phyloP scores from a whole-genome alignment of 75 land plant species.

The Larix kaempferi region DNA sequence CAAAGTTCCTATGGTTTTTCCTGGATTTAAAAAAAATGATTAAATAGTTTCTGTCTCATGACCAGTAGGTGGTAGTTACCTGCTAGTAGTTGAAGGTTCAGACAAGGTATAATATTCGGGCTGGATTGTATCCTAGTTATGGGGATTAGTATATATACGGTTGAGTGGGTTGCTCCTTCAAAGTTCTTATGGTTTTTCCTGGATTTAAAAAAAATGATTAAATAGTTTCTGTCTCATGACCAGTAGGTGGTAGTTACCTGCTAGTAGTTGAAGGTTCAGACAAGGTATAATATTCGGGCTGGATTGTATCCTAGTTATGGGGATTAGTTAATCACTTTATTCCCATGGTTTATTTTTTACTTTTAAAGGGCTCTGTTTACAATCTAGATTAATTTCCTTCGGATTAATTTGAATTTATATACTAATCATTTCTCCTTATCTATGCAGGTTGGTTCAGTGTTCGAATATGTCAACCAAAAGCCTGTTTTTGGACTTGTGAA shows the following conservation, averaged over 20 bases:
- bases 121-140: background rate
- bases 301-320: background rate
- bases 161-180: background rate
- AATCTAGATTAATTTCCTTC: background rate
- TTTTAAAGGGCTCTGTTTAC: background rate
- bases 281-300: background rate
- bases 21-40: background rate
- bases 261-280: background rate
- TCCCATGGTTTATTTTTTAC: background rate
- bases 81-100: background rate
- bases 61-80: background rate
- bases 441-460: slow-evolving; percentile 91
- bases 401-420: background rate
- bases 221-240: background rate
- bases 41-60: background rate
- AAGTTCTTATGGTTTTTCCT: background rate
- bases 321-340: background rate
- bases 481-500: slow-evolving; percentile 84
- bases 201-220: background rate
- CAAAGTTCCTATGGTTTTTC: background rate
- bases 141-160: background rate
- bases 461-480: slow-evolving; percentile 88
- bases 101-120: background rate
- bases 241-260: background rate
- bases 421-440: background rate